Percentiles rank a stretch among this genome's conserved stretches.
Conservation (phyloP, 73 alveolate genomes). For the Effrenium voratum region DNA sequence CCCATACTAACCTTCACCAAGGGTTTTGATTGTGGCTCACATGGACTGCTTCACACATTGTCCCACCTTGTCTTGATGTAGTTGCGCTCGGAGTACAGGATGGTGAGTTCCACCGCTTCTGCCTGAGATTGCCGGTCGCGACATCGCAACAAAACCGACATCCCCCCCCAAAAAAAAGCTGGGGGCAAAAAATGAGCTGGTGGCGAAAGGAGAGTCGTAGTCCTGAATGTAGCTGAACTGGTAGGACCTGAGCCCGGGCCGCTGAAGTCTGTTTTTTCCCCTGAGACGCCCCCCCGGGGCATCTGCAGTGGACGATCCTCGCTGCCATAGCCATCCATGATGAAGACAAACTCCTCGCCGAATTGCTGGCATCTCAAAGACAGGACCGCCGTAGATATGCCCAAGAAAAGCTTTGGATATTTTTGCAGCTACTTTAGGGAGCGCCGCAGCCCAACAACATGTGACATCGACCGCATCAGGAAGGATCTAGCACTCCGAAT, state of each 20-base stretch:
- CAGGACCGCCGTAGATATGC: too few species aligned
- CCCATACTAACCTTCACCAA: too few species aligned
- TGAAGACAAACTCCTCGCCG: constrained; percentile 66
- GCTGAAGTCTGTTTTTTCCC: neutral
- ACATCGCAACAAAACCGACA: neutral
- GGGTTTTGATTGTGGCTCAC: too few species aligned
- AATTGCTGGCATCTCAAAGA: too few species aligned
- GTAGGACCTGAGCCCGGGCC: constrained; percentile 17
- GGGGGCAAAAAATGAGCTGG: neutral
- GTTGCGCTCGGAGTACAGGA: constrained; percentile 62
- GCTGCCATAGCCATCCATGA: constrained; percentile 71
- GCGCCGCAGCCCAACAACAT: too few species aligned
- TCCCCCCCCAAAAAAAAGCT: neutral
- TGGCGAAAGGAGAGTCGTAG: constrained; percentile 60
- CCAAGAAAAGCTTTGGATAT: too few species aligned
- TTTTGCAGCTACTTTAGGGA: too few species aligned
- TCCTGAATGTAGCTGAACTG: constrained; percentile 90
- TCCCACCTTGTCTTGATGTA: constrained; percentile 46
- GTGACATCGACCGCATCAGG: too few species aligned
- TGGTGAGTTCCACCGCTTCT: constrained; percentile 75
- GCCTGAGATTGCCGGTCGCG: constrained; percentile 3
- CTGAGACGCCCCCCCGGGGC: neutral
- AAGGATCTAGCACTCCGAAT: neutral
- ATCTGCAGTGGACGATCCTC: constrained; percentile 65
- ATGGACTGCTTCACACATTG: too few species aligned